A percentile compares a stretch with the other conserved stretches of the same genome.
phyloP scores from a whole-genome alignment of 2,329 filamentous ascomycete genomes.

The Incumbomyces lentus region DNA sequence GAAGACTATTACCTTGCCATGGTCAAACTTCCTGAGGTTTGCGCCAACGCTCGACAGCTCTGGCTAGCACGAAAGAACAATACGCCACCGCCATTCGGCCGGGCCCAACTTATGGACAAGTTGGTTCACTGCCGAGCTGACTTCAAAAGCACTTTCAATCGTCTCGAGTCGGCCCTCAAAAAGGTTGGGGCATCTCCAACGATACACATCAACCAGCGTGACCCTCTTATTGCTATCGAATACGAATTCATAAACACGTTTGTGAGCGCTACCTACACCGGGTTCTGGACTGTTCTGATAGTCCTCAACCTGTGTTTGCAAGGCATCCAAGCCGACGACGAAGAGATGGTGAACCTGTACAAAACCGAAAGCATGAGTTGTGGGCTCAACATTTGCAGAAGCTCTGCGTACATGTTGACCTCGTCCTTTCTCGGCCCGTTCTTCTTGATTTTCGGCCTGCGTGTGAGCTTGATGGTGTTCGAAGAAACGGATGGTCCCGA shows the following conservation, averaged over 20 bases:
- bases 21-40: slow-evolving; percentile 10
- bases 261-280: slow-evolving; percentile 13
- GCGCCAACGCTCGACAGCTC: background rate
- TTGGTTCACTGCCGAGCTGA: slow-evolving; percentile 1
- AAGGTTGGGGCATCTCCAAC: slow-evolving; percentile 1
- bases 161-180: slow-evolving; percentile 12
- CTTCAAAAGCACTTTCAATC: slow-evolving; percentile 16
- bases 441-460: slow-evolving; percentile 19
- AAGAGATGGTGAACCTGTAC: slow-evolving; percentile 14
- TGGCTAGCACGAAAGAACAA: background rate
- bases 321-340: slow-evolving; percentile 8
- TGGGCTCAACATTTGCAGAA: slow-evolving; percentile 17
- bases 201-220: slow-evolving; percentile 11
- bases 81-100: background rate
- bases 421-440: slow-evolving; percentile 21
- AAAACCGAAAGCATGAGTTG: slow-evolving; percentile 17
- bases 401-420: slow-evolving; percentile 16
- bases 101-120: slow-evolving; percentile 2
- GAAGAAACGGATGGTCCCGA: slow-evolving; percentile 11
- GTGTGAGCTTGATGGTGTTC: slow-evolving; percentile 15
- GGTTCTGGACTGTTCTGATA: slow-evolving; percentile 19
- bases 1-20: slow-evolving; percentile 19
- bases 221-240: slow-evolving; percentile 16
- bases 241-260: slow-evolving; percentile 20
- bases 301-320: slow-evolving; percentile 16